Evolutionary conservation across 441 rosid species (phyloP).

Genomic region (Aquilaria agallochum): DNA sequence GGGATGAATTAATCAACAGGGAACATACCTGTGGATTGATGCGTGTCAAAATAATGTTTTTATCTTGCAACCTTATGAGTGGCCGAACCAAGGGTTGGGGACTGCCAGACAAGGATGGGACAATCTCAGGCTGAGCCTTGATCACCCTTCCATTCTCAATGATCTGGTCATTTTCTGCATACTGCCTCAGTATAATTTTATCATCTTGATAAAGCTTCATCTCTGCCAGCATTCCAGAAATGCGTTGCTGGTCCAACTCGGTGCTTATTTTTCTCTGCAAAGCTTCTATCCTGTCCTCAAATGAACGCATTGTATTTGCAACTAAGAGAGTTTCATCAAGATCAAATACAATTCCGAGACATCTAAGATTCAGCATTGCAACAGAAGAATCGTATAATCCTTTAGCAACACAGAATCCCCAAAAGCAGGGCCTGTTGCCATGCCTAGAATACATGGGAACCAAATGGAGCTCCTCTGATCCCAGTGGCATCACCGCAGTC

Average conservation of each 20-base stretch:
- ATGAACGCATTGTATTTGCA: slow-evolving; percentile 93
- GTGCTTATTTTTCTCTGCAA: slow-evolving; percentile 66
- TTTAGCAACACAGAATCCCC: slow-evolving; percentile 71
- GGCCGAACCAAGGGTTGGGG: slow-evolving; percentile 82
- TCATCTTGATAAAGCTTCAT: slow-evolving; percentile 92
- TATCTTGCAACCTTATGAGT: slow-evolving; percentile 77
- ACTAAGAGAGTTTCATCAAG: slow-evolving; percentile 94
- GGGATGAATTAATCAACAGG: slow-evolving; percentile 2
- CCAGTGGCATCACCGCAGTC: slow-evolving; percentile 85
- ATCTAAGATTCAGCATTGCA: slow-evolving; percentile 85
- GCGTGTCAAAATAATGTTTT: slow-evolving; percentile 82
- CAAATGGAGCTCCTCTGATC: slow-evolving; percentile 91
- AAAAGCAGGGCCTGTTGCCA: slow-evolving; percentile 68
- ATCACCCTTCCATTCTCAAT: slow-evolving; percentile 85
- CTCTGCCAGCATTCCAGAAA: slow-evolving; percentile 72
- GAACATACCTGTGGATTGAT: slow-evolving; percentile 81
- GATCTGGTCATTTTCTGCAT: slow-evolving; percentile 88
- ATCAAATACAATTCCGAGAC: slow-evolving; percentile 96
- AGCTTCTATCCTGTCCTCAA: slow-evolving; percentile 86
- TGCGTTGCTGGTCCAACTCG: slow-evolving; percentile 74
- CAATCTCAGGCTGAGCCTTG: slow-evolving; percentile 65
- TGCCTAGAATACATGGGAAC: slow-evolving; percentile 82
- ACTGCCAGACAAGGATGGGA: slow-evolving; percentile 73
- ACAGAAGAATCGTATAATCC: slow-evolving; percentile 81
- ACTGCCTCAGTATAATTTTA: slow-evolving; percentile 78